Evolutionary conservation across 345 rosid species (phyloP).

Genomic region (Hibiscus mutabilis): DNA sequence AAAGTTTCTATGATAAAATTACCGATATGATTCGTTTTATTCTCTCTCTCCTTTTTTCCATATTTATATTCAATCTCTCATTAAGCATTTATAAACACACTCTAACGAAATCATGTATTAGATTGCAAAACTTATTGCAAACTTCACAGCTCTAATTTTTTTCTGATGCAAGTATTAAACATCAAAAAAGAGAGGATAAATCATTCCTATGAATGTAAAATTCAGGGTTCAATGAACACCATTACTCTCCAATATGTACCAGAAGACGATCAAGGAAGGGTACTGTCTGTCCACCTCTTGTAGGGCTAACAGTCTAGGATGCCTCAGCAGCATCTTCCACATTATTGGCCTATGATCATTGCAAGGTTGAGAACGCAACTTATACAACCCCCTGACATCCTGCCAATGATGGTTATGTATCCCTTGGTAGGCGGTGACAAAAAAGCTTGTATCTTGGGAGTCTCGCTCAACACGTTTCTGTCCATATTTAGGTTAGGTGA

Average conservation of each 20-base stretch:
- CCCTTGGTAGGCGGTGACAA: not conserved
- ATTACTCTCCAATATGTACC: not conserved
- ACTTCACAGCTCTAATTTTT: not conserved
- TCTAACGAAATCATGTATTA: not conserved
- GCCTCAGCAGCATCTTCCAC: not conserved
- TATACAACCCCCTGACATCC: not conserved
- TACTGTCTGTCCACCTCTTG: not conserved
- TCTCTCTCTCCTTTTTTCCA: not conserved
- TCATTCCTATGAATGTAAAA: not conserved
- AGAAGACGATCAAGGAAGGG: not conserved
- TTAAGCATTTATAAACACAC: not conserved
- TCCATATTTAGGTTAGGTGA: not conserved
- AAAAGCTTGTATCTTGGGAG: not conserved
- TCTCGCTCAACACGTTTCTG: slow-evolving; percentile 8
- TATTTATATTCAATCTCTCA: not conserved
- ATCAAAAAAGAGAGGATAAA: not conserved
- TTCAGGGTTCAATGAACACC: not conserved
- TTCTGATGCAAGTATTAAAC: not conserved
- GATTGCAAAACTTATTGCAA: not conserved
- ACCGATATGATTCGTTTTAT: not conserved
- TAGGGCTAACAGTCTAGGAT: not conserved
- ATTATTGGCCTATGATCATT: not conserved
- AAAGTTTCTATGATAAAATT: not conserved
- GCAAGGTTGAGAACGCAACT: not conserved
- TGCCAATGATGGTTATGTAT: not conserved